Percentiles rank a stretch among this genome's conserved stretches.
These are phyloP conservation scores for Pseudevernia furfuracea DNA, from an alignment of 495 filamentous ascomycete genomes.

Conservation along the genomic window DNA sequence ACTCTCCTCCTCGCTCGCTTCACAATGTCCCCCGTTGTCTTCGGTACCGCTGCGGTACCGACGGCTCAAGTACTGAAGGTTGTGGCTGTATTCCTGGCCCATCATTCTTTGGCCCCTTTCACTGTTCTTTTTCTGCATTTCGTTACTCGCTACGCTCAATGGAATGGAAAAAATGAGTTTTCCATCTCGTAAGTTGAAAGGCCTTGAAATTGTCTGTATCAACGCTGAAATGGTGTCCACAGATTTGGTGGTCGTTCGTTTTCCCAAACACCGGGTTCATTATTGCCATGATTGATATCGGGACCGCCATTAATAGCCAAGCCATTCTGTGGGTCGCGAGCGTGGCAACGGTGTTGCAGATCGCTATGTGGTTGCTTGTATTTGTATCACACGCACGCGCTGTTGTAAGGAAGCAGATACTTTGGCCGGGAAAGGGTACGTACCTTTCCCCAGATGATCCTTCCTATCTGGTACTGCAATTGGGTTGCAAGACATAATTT, in stretches of 20 bases:
- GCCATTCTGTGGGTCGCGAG: slow-evolving; percentile 36
- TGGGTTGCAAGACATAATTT: too few relatives aligned
- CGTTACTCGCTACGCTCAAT: slow-evolving; percentile 45
- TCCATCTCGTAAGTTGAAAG: slow-evolving; percentile 32
- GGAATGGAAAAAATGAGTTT: slow-evolving; percentile 44
- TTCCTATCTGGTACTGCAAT: too few relatives aligned
- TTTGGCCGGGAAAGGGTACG: slow-evolving; percentile 56
- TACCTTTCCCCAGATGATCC: too few relatives aligned
- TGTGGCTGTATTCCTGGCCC: slow-evolving; percentile 42
- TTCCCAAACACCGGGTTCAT: slow-evolving; percentile 45
- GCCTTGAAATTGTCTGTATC: background rate
- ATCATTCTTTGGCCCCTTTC: slow-evolving; percentile 63
- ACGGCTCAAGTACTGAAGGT: slow-evolving; percentile 40
- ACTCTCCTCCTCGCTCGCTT: slow-evolving; percentile 50
- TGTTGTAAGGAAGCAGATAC: slow-evolving; percentile 46
- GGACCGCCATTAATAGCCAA: slow-evolving; percentile 34
- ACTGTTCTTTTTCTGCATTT: slow-evolving; percentile 65
- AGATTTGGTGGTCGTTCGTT: slow-evolving; percentile 45
- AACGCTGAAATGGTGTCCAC: background rate
- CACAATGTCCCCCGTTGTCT: slow-evolving; percentile 38
- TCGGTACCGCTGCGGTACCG: slow-evolving; percentile 25
- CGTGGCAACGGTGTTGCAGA: slow-evolving; percentile 43
- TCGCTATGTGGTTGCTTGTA: slow-evolving; percentile 53
- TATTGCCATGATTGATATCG: slow-evolving; percentile 41
- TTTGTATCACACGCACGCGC: slow-evolving; percentile 46